phyloP scores from a whole-genome alignment of 169 alveolate genomes.

The Plasmodium relictum region DNA sequence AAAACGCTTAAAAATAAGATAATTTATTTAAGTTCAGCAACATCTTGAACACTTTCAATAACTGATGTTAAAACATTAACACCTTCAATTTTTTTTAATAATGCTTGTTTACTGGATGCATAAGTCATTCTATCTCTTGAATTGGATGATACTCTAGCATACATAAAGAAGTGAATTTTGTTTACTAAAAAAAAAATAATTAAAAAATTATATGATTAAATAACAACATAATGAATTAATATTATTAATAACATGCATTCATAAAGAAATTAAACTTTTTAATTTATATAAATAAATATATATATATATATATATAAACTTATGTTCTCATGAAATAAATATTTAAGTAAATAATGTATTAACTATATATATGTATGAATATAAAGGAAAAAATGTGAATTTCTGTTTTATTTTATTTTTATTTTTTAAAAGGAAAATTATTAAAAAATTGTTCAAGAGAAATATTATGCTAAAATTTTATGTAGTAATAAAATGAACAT shows the following conservation, averaged over 20 bases:
- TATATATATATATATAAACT: neutral
- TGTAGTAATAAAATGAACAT: too few relatives aligned
- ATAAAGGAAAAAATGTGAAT: too few relatives aligned
- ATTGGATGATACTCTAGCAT: constrained; percentile 83
- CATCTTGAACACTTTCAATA: constrained; percentile 82
- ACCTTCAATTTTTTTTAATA: constrained; percentile 84
- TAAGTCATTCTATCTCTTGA: constrained; percentile 86
- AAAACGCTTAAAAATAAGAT: constrained; percentile 1
- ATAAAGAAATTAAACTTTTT: too few relatives aligned
- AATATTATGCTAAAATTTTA: too few relatives aligned
- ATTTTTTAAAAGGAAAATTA: too few relatives aligned
- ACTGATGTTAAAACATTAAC: constrained; percentile 82
- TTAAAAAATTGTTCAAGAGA: too few relatives aligned
- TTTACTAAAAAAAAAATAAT: constrained; percentile 71
- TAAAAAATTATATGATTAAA: neutral
- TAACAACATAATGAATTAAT: neutral
- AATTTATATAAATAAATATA: neutral
- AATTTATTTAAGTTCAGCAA: constrained; percentile 59
- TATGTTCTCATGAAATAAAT: neutral
- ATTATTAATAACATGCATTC: too few relatives aligned
- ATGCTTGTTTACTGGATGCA: constrained; percentile 86
- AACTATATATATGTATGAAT: too few relatives aligned
- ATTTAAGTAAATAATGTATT: too few relatives aligned
- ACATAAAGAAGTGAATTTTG: constrained; percentile 85
- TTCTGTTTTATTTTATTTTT: too few relatives aligned